Evolutionary conservation across 108 stramenopile species (phyloP).

Genomic region (Skeletonema grethae): DNA sequence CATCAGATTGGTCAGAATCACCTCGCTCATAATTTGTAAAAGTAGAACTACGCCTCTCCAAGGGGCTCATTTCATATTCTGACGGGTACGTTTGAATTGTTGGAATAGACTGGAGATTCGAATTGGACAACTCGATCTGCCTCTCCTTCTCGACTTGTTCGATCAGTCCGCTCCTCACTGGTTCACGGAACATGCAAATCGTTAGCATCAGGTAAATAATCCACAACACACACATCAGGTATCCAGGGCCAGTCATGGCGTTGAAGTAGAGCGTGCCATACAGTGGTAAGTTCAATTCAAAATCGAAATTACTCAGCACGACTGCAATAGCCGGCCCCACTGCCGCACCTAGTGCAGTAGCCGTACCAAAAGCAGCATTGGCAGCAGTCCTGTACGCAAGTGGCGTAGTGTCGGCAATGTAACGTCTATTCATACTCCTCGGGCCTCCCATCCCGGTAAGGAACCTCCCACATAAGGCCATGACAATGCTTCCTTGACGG

Average conservation of each 20-base stretch:
- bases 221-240: constrained; percentile 84
- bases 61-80: constrained; percentile 18
- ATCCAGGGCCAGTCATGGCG: constrained; percentile 82
- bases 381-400: constrained; percentile 71
- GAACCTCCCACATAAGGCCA: constrained; percentile 81
- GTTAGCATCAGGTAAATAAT: constrained; percentile 48
- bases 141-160: constrained; percentile 59
- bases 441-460: constrained; percentile 87
- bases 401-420: constrained; percentile 86
- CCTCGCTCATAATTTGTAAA: background rate
- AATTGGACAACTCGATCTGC: background rate
- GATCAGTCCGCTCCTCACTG: constrained; percentile 60
- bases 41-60: background rate
- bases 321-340: constrained; percentile 84
- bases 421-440: constrained; percentile 83
- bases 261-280: constrained; percentile 60
- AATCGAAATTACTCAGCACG: constrained; percentile 57
- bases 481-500: constrained; percentile 47
- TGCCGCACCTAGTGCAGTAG: constrained; percentile 81
- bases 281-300: constrained; percentile 46
- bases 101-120: background rate
- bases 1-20: background rate
- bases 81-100: constrained; percentile 6
- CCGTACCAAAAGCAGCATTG: constrained; percentile 81
- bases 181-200: constrained; percentile 55